Evolutionary conservation across 1,284 basidiomycete genomes (phyloP), one percentile per base, ranked within the genome.

Genomic region (Termitomyces sp.): DNA sequence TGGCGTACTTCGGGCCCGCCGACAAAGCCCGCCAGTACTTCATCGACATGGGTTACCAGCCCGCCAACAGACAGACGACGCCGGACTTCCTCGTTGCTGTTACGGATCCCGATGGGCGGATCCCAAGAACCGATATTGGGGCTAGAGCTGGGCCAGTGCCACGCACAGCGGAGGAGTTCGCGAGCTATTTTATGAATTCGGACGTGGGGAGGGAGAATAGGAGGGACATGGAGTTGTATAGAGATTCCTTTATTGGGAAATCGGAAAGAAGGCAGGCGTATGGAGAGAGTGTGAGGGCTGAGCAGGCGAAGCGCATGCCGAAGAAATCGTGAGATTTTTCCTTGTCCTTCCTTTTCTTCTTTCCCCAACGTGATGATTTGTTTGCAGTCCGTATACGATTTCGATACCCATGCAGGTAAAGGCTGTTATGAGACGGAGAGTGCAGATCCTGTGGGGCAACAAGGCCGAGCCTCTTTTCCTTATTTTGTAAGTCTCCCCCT

Each of bases 1-100:
- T 89, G 75, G 83, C 83, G 46, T 92, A 84, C 72, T 92, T 85
- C 61, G 89, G 88, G 0, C 80, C 78, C 0, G 78, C 82, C 2
- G 68, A 67, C 47, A 67, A 78, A 40, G 90, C 88, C 0, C 79
- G 79, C 58, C 70, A 79, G 44, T 91, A 88, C 64, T 90, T 90
- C 67, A 70, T 83, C 57, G 70, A 81, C 56, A 78, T 89, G 71
- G 88, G 66, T 81, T 93, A 84, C 65, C 69, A 78, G 36, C 77
- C 78, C 2, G 72, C 76, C 2, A 68, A 74, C 36, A 73, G 85
- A 28, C 83, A 88, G 63, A 87, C 84, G 0, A 84, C 83, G 0
- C 79, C 83, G n/a, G 86, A 87, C 64, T 90, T 88, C 69, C 71
- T 88, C 26, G 74, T 78, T 3, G 67, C 72, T 5, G 73, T 87